A percentile compares a stretch with the other conserved stretches of the same genome.
These are phyloP conservation scores for Mycena indigotica DNA, from an alignment of 768 basidiomycete genomes.

Conservation along the genomic window DNA sequence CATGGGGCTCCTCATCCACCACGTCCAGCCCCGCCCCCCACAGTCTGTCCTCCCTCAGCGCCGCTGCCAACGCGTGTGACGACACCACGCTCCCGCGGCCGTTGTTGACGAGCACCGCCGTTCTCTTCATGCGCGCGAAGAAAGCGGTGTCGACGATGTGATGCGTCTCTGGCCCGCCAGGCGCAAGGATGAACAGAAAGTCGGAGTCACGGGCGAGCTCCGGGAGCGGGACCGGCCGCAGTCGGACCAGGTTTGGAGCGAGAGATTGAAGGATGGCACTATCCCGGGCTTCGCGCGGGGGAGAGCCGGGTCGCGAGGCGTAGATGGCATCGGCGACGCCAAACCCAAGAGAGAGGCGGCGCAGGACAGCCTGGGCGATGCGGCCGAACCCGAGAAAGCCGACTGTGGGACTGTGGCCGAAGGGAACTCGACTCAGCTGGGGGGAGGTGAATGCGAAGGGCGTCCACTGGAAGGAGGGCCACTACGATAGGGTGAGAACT, in stretches of 20 bases:
- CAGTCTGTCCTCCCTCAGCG: slow-evolving; percentile 75
- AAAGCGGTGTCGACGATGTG: slow-evolving; percentile 75
- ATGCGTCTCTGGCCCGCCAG: slow-evolving; percentile 70
- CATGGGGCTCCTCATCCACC: slow-evolving; percentile 86
- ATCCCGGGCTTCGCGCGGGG: slow-evolving; percentile 42
- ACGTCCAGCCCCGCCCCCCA: slow-evolving; percentile 95
- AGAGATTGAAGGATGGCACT: slow-evolving; percentile 27
- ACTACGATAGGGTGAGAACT: slow-evolving; percentile 45
- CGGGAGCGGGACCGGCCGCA: slow-evolving; percentile 63
- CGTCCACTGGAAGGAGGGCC: slow-evolving; percentile 78
- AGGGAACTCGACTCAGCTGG: slow-evolving; percentile 63
- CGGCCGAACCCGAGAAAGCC: slow-evolving; percentile 96
- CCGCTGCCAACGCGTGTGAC: slow-evolving; percentile 81
- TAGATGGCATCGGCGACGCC: slow-evolving; percentile 78
- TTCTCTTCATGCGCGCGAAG: slow-evolving; percentile 81
- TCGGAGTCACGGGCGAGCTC: slow-evolving; percentile 79
- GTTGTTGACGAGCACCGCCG: slow-evolving; percentile 81
- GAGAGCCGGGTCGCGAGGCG: slow-evolving; percentile 45
- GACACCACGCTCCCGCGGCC: slow-evolving; percentile 89
- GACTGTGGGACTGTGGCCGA: slow-evolving; percentile 61
- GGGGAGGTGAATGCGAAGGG: slow-evolving; percentile 87
- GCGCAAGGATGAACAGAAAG: slow-evolving; percentile 81
- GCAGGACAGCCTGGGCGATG: slow-evolving; percentile 83
- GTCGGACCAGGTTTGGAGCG: slow-evolving; percentile 34
- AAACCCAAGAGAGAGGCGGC: slow-evolving; percentile 73